Conservation (phyloP, 768 basidiomycete genomes). For the Pleurotus sapidus region DNA sequence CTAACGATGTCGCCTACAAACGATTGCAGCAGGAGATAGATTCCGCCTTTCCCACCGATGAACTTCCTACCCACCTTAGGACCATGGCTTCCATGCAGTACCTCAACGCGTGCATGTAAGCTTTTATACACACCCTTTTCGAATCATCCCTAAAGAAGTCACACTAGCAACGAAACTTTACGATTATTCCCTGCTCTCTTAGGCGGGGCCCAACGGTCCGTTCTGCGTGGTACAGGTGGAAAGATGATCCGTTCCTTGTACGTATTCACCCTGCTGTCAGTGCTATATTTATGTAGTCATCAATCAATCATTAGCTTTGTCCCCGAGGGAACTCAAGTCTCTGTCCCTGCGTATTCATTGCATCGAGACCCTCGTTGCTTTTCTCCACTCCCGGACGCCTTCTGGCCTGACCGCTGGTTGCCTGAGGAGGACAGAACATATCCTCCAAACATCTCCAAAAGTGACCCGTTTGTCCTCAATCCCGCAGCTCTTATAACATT, state of each 20-base stretch:
- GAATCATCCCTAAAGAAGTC: background rate
- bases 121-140: background rate
- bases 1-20: conserved; percentile 26
- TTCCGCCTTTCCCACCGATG: conserved; percentile 15
- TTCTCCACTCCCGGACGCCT: conserved; percentile 31
- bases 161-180: conserved; percentile 45
- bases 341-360: conserved; percentile 35
- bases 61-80: conserved; percentile 20
- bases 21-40: conserved; percentile 35
- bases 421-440: conserved; percentile 18
- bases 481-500: conserved; percentile 40
- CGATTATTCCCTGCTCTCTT: conserved; percentile 49
- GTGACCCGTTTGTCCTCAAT: conserved; percentile 22
- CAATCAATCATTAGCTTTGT: conserved; percentile 28
- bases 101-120: conserved; percentile 34
- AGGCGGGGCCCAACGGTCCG: conserved; percentile 42
- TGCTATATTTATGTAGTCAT: too few species aligned
- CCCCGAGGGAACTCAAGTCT: conserved; percentile 37
- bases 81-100: conserved; percentile 30
- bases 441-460: conserved; percentile 19
- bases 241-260: conserved; percentile 38
- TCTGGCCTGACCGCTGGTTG: conserved; percentile 44
- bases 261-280: conserved; percentile 10
- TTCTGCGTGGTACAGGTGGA: conserved; percentile 31
- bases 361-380: conserved; percentile 46